These are phyloP conservation scores for Cocos nucifera DNA, from an alignment of 176 grass and related monocot species.

Conservation along the genomic window DNA sequence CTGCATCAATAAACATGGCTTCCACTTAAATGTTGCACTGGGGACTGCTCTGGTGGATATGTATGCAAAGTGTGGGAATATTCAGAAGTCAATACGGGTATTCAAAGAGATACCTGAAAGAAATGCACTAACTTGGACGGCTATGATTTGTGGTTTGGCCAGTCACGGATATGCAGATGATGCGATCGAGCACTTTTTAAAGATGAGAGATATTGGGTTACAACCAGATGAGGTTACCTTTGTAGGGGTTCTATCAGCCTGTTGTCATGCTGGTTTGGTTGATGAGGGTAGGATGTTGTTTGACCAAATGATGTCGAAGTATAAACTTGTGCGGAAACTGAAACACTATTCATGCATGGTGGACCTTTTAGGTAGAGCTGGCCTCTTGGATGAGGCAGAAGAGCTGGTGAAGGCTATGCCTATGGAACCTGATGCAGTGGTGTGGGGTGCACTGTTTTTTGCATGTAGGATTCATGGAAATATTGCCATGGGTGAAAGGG, in stretches of 20 bases:
- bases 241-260: slow-evolving; percentile 61
- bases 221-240: slow-evolving; percentile 64
- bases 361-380: slow-evolving; percentile 70
- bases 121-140: slow-evolving; percentile 64
- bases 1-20: slow-evolving; percentile 33
- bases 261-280: slow-evolving; percentile 69
- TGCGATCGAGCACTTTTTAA: slow-evolving; percentile 46
- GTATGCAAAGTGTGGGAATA: slow-evolving; percentile 78
- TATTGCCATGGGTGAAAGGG: slow-evolving; percentile 48
- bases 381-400: slow-evolving; percentile 53
- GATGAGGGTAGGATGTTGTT: slow-evolving; percentile 40
- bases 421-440: slow-evolving; percentile 50
- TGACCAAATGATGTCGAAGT: slow-evolving; percentile 44
- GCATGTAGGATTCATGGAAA: slow-evolving; percentile 71
- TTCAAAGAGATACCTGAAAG: slow-evolving; percentile 51
- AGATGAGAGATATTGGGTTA: slow-evolving; percentile 48
- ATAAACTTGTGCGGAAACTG: slow-evolving; percentile 48
- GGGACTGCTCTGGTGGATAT: slow-evolving; percentile 74
- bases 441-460: slow-evolving; percentile 74
- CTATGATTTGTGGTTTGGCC: slow-evolving; percentile 58
- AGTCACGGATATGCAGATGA: slow-evolving; percentile 49
- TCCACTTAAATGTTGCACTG: slow-evolving; percentile 40
- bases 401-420: slow-evolving; percentile 66
- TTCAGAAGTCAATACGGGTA: slow-evolving; percentile 35
- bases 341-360: slow-evolving; percentile 88